Conservation (phyloP, 2,329 filamentous ascomycete genomes). For the Leptoxyphium fumago region DNA sequence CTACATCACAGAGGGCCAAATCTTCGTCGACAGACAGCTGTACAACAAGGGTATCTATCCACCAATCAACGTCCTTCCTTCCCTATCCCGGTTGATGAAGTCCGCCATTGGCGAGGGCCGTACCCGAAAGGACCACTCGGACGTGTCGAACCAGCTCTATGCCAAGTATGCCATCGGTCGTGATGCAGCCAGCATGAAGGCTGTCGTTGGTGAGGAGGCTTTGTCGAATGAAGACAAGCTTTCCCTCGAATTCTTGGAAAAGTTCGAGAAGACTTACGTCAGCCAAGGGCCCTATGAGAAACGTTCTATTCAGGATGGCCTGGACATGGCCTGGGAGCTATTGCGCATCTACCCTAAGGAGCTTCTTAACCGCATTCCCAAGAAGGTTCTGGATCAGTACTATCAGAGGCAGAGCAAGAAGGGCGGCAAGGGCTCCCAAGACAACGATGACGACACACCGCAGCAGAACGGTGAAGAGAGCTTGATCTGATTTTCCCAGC, state of each 20-base stretch:
- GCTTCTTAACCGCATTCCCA: slow-evolving; percentile 67
- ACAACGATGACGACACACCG: slow-evolving; percentile 22
- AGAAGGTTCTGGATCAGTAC: slow-evolving; percentile 38
- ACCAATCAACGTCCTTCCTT: slow-evolving; percentile 95
- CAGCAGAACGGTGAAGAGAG: slow-evolving; percentile 16
- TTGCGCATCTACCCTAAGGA: slow-evolving; percentile 97
- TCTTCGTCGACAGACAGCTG: slow-evolving; percentile 87
- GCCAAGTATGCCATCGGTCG: slow-evolving; percentile 99
- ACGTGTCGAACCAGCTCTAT: slow-evolving; percentile 98
- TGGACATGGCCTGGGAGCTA: slow-evolving; percentile 92
- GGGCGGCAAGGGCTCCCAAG: slow-evolving; percentile 30
- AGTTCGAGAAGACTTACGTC: slow-evolving; percentile 95
- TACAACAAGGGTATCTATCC: slow-evolving; percentile 97
- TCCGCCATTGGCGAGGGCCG: slow-evolving; percentile 96
- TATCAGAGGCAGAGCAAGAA: slow-evolving; percentile 31
- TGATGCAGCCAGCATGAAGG: slow-evolving; percentile 98
- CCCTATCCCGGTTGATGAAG: slow-evolving; percentile 98
- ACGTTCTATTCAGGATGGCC: slow-evolving; percentile 78
- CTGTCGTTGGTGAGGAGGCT: slow-evolving; percentile 95
- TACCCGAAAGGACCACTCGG: slow-evolving; percentile 91
- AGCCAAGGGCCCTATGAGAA: slow-evolving; percentile 83
- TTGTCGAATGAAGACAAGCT: slow-evolving; percentile 93
- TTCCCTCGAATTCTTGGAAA: slow-evolving; percentile 93
- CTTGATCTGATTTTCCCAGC: slow-evolving; percentile 4
- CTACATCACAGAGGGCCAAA: slow-evolving; percentile 98